Base-by-base conservation (phyloP, 345 rosid species). In the Geranium brycei region DNA sequence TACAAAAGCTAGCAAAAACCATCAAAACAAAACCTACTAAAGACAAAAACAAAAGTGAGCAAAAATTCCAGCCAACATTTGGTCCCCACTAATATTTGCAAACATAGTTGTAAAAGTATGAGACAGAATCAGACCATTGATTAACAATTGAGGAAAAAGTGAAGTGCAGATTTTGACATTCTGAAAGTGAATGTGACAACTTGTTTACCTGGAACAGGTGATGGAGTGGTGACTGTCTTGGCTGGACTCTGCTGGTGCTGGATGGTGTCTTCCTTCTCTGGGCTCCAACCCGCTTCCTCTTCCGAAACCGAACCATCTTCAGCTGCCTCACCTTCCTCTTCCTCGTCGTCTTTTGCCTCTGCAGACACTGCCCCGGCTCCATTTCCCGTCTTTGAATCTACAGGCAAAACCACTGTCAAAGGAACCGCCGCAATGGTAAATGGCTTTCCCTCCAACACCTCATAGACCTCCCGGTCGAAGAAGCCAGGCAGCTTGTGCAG, bases 381-480 rank as follows among this genome's bases (percentile, higher is more conserved):
- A n/a, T 65, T 18, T n/a, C n/a, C n/a, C n/a, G n/a, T n/a, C n/a
- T n/a, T n/a, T n/a, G n/a, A n/a, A n/a, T n/a, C n/a, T 23, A 18
- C 38, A 12, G 59, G 58, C 14, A 65, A 58, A 28, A 68, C 35
- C 3, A 32, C 58, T 3, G 72, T 23, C 70, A 78, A 30, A n/a
- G 81, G 81, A 61, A 67, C 57, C 28, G 74, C 74, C 14, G 63
- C 74, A 41, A 66, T 31, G 12, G 70, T 60, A 51, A 51, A 28
- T 19, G 13, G 14, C 56, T 31, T 70, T 51, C 69, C 67, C 4
- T 65, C 64, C 68, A 77, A 53, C 57, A 61, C 55, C 11, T 71
- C 64, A 66, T 71, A 77, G 17, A 77, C 69, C 60, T 77, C 78
- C 68, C 38, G 71, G 53, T 74, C 65, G 16, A 68, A 74, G 40